Evolutionary conservation across 208 protist species (phyloP).

Genomic region (Leishmania tropica): DNA sequence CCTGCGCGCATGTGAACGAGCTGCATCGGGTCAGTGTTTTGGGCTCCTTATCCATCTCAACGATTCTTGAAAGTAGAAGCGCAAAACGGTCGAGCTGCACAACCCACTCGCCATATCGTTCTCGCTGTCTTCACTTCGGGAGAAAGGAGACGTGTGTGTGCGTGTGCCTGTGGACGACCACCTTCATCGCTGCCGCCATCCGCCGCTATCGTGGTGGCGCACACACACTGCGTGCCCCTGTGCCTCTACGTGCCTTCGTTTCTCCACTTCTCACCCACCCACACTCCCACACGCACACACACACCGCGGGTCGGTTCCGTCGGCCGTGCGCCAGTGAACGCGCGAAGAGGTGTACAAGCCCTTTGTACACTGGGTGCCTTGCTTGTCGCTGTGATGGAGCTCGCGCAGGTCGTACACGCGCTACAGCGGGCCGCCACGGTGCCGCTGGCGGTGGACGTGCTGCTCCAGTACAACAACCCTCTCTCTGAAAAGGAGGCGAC

Average conservation of each 20-base stretch:
- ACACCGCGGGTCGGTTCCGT: not conserved
- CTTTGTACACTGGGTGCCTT: not conserved
- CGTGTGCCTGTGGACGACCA: not conserved
- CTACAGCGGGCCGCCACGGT: conserved; percentile 49
- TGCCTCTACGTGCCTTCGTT: not conserved
- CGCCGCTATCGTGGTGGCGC: not conserved
- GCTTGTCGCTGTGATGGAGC: conserved; percentile 48
- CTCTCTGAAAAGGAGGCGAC: conserved; percentile 67
- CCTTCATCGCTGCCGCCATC: not conserved
- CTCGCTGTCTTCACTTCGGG: not conserved
- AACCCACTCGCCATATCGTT: not conserved
- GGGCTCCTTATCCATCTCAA: not conserved
- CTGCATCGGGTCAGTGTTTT: not conserved
- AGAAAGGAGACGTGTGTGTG: not conserved
- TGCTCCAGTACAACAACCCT: conserved; percentile 78
- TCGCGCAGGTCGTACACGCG: conserved; percentile 44
- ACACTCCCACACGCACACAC: not conserved
- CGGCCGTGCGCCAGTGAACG: not conserved
- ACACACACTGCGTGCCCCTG: not conserved
- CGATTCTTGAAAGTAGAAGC: not conserved
- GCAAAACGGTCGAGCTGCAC: not conserved
- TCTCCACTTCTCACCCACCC: not conserved
- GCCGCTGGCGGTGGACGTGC: conserved; percentile 46
- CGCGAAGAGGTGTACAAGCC: not conserved
- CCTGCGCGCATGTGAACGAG: not conserved